Percentiles rank a stretch among this genome's conserved stretches.
phyloP scores from a whole-genome alignment of 805 yeast species.

The Saccharomycopsis fodiens region DNA sequence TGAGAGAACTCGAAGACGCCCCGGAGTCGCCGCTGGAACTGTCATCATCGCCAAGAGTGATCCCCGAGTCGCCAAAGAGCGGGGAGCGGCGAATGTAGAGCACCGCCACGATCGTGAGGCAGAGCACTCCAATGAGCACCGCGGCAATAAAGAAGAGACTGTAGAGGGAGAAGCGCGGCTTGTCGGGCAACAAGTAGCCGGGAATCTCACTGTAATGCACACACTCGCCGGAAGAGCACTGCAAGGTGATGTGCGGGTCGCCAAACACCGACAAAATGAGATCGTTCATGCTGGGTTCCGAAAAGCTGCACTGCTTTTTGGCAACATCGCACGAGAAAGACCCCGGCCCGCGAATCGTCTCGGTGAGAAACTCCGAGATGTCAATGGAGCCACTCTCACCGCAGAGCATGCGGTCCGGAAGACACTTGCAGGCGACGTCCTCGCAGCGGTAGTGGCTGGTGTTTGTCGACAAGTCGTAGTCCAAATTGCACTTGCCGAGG shows the following conservation, averaged over 20 bases:
- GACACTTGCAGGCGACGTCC: slow-evolving; percentile 74
- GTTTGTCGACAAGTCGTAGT: slow-evolving; percentile 54
- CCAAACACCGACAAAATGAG: slow-evolving; percentile 87
- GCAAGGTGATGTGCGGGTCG: slow-evolving; percentile 79
- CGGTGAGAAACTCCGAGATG: slow-evolving; percentile 83
- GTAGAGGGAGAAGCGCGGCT: slow-evolving; percentile 35
- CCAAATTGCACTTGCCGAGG: slow-evolving; percentile 61
- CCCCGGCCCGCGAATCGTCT: slow-evolving; percentile 90
- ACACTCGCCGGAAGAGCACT: slow-evolving; percentile 86
- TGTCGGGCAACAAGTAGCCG: slow-evolving; percentile 65
- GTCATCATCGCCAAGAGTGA: slow-evolving; percentile 22
- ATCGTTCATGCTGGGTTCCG: slow-evolving; percentile 95
- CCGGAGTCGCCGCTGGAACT: neutral
- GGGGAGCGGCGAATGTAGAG: slow-evolving; percentile 55
- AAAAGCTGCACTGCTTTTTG: slow-evolving; percentile 60
- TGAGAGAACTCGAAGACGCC: slow-evolving; percentile 34
- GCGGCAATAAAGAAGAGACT: slow-evolving; percentile 41
- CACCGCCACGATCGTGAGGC: slow-evolving; percentile 35
- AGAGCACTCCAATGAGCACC: slow-evolving; percentile 31
- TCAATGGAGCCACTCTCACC: slow-evolving; percentile 93
- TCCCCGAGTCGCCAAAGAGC: slow-evolving; percentile 33
- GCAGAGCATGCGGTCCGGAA: slow-evolving; percentile 89
- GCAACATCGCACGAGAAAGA: slow-evolving; percentile 73
- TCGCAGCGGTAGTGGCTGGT: slow-evolving; percentile 73
- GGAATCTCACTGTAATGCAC: slow-evolving; percentile 89